A percentile compares a stretch with the other conserved stretches of the same genome.
Evolutionary conservation across 805 yeast genomes (phyloP).

Genomic region (Ogataea thermomethanolica): DNA sequence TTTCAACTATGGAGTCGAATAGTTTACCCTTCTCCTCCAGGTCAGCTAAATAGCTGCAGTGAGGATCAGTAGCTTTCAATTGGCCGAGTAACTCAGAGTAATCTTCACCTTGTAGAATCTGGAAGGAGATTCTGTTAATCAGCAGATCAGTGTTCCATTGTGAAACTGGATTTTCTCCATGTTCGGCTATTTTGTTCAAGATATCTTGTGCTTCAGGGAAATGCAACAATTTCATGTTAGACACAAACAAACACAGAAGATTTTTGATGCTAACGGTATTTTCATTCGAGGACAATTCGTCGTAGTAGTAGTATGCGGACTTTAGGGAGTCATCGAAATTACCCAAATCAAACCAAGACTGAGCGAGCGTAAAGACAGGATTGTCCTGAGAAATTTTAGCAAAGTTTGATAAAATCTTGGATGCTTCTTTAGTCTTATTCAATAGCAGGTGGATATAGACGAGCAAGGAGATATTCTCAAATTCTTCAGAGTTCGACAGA

Average conservation of each 20-base stretch:
- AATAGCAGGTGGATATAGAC: slow-evolving; percentile 40
- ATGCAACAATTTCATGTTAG: slow-evolving; percentile 76
- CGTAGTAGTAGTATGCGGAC: slow-evolving; percentile 62
- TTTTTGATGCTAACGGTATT: slow-evolving; percentile 41
- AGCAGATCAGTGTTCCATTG: slow-evolving; percentile 43
- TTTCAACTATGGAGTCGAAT: slow-evolving; percentile 68
- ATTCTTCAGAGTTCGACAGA: slow-evolving; percentile 32
- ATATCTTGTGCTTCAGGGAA: slow-evolving; percentile 78
- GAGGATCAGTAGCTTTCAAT: slow-evolving; percentile 47
- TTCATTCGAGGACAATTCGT: slow-evolving; percentile 69
- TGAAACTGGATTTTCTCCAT: slow-evolving; percentile 9
- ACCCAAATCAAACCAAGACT: slow-evolving; percentile 54
- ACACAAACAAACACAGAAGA: slow-evolving; percentile 61
- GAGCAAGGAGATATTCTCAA: slow-evolving; percentile 38
- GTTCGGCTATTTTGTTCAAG: slow-evolving; percentile 39
- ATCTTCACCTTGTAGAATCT: slow-evolving; percentile 48
- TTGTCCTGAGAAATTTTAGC: slow-evolving; percentile 62
- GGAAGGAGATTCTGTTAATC: slow-evolving; percentile 63
- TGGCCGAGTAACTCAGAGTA: slow-evolving; percentile 27
- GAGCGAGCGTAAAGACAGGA: slow-evolving; percentile 72
- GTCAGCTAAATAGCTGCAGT: slow-evolving; percentile 50
- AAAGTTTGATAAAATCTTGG: slow-evolving; percentile 41
- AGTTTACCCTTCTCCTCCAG: slow-evolving; percentile 55
- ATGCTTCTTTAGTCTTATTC: slow-evolving; percentile 43
- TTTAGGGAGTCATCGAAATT: slow-evolving; percentile 44